A percentile compares a stretch with the other conserved stretches of the same genome.
These are phyloP conservation scores for Debaryomycetaceae sp. DNA, from an alignment of 1,139 yeast genomes.

Conservation along the genomic window DNA sequence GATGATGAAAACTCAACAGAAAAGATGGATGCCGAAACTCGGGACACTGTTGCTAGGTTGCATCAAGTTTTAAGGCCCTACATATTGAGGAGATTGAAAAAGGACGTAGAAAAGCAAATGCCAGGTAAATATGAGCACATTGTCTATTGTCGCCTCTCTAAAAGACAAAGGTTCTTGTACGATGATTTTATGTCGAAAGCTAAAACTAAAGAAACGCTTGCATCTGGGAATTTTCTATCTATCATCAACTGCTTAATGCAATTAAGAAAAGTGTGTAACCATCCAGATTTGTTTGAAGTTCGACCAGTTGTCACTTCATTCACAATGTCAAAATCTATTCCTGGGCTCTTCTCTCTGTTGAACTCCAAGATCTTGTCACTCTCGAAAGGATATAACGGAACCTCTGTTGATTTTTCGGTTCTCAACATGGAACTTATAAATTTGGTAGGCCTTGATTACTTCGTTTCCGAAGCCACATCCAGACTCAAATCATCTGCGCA, in stretches of 20 bases:
- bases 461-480: slow-evolving; percentile 45
- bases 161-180: slow-evolving; percentile 85
- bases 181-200: slow-evolving; percentile 98
- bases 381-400: slow-evolving; percentile 21
- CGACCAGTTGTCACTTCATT: slow-evolving; percentile 92
- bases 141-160: slow-evolving; percentile 85
- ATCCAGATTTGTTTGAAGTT: slow-evolving; percentile 95
- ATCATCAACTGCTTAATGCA: slow-evolving; percentile 98
- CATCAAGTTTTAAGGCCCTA: slow-evolving; percentile 96
- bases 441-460: slow-evolving; percentile 45
- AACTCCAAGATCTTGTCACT: slow-evolving; percentile 44
- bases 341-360: slow-evolving; percentile 44
- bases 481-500: slow-evolving; percentile 46
- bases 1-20: slow-evolving; percentile 38
- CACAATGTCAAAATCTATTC: slow-evolving; percentile 66
- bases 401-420: slow-evolving; percentile 47
- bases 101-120: slow-evolving; percentile 98
- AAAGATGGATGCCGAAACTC: slow-evolving; percentile 62
- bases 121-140: slow-evolving; percentile 97
- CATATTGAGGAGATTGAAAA: slow-evolving; percentile 82
- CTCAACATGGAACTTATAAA: slow-evolving; percentile 59
- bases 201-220: slow-evolving; percentile 88
- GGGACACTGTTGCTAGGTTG: slow-evolving; percentile 77
- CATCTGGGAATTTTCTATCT: slow-evolving; percentile 91
- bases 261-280: slow-evolving; percentile 93